phyloP scores from a whole-genome alignment of 208 protist genomes.

The Wallacemonas collosoma region DNA sequence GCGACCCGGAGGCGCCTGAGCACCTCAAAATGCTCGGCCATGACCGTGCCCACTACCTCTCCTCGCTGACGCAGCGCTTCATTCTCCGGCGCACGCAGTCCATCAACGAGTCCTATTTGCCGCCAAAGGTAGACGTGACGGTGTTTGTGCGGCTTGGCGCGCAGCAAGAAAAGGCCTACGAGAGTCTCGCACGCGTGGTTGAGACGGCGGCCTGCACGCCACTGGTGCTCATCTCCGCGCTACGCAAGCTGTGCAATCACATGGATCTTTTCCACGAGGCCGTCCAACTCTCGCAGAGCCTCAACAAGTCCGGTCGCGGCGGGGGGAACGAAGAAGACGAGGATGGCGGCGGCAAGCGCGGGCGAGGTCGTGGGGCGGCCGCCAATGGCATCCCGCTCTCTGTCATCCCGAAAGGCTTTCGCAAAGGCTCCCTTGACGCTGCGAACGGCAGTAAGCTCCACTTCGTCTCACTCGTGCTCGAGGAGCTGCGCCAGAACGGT shows the following conservation, averaged over 20 bases:
- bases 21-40: slow-evolving; percentile 66
- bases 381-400: slow-evolving; percentile 54
- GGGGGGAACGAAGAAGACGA: not conserved
- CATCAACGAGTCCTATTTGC: slow-evolving; percentile 88
- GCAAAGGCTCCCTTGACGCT: slow-evolving; percentile 47
- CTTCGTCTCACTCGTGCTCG: slow-evolving; percentile 81
- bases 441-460: slow-evolving; percentile 74
- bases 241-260: slow-evolving; percentile 95
- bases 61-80: slow-evolving; percentile 77
- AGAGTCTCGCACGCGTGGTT: slow-evolving; percentile 48
- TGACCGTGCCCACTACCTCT: slow-evolving; percentile 82
- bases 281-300: slow-evolving; percentile 52
- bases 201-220: slow-evolving; percentile 67
- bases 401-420: slow-evolving; percentile 72
- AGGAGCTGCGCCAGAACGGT: slow-evolving; percentile 69
- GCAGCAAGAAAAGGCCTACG: slow-evolving; percentile 74
- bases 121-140: slow-evolving; percentile 82
- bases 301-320: slow-evolving; percentile 8
- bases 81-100: slow-evolving; percentile 82
- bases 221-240: slow-evolving; percentile 80
- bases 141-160: slow-evolving; percentile 80
- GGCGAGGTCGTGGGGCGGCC: slow-evolving; percentile 3
- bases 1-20: slow-evolving; percentile 67
- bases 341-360: not conserved
- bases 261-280: slow-evolving; percentile 88